Base-by-base conservation (phyloP, 495 filamentous ascomycete genomes). In the Symbiotaphrina buchneri region DNA sequence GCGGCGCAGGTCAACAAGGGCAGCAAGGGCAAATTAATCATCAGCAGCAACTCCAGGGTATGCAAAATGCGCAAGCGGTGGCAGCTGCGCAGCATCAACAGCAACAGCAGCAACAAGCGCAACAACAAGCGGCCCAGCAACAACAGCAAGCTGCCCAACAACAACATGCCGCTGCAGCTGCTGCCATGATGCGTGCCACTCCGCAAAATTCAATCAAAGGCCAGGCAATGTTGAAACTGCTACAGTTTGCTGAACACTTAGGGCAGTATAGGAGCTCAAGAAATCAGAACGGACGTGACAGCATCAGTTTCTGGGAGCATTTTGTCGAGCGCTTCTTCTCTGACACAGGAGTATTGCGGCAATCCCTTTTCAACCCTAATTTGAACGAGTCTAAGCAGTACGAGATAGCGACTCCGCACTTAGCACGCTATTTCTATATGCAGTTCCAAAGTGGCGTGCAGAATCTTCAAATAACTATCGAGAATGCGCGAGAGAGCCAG, bases 371-470 rank as follows among this genome's bases (percentile, higher is more conserved):
- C 38, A 50, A 58, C 24, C 42, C 47, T 10, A 56, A 62, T 18
- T 51, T 58, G 11, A 52, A 54, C 14, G 44, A 49, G 8, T 53
- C 51, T 20, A 91, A 87, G 47, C 65, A 73, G 31, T 87, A 74
- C 35, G 80, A 85, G 40, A 76, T 93, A 26, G 59, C 68, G 2
- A 72, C 66, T 19, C 61, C 77, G 5, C 70, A 74, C 1, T 49
- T 93, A 13, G 61, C 83, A 10, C 69, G 80, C 29, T 91, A 78
- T 40, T 90, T 85, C 46, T 55, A 70, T 30, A 79, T 73, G 0
- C 74, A 84, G 39, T 90, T 78, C 41, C 69, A 73, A n/a, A 84
- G 75, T 33, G 79, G 80, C 4, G 68, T 91, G 22, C 64, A 60
- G 28, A 69, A 63, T 14, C 77, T 93, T 30, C 79, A 87, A 44